phyloP scores from a whole-genome alignment of 2,329 filamentous ascomycete genomes.

The Pleomassaria siparia region DNA sequence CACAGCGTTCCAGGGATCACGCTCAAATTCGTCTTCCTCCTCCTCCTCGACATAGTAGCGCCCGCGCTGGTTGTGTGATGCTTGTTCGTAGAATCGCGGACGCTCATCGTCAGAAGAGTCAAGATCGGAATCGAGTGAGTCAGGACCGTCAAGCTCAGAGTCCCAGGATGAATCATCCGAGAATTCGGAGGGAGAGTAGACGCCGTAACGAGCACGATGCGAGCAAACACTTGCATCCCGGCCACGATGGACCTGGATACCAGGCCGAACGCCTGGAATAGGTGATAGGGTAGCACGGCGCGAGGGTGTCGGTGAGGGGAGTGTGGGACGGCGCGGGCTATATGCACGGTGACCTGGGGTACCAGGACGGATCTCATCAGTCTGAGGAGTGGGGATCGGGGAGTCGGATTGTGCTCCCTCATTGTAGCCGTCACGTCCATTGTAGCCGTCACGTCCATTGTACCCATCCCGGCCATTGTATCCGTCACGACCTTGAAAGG shows the following conservation, averaged over 20 bases:
- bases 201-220: conserved; percentile 31
- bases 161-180: conserved; percentile 45
- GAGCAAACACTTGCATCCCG: conserved; percentile 32
- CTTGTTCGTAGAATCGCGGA: conserved; percentile 22
- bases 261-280: conserved; percentile 37
- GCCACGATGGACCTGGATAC: conserved; percentile 36
- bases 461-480: conserved; percentile 27
- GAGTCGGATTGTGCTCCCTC: conserved; percentile 32
- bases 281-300: conserved; percentile 42
- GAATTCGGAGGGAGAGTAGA: conserved; percentile 31
- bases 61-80: conserved; percentile 19
- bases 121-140: conserved; percentile 29
- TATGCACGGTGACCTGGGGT: conserved; percentile 33
- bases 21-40: conserved; percentile 48
- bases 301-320: conserved; percentile 29
- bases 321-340: conserved; percentile 26
- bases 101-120: conserved; percentile 23
- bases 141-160: conserved; percentile 43
- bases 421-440: conserved; percentile 25
- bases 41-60: conserved; percentile 27
- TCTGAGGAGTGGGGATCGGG: conserved; percentile 32
- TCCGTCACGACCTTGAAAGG: conserved; percentile 25
- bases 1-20: conserved; percentile 62
- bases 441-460: conserved; percentile 15
- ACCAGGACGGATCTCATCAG: conserved; percentile 36